These are phyloP conservation scores for Kodamaea restingae DNA, from an alignment of 805 yeast genomes.

Conservation along the genomic window DNA sequence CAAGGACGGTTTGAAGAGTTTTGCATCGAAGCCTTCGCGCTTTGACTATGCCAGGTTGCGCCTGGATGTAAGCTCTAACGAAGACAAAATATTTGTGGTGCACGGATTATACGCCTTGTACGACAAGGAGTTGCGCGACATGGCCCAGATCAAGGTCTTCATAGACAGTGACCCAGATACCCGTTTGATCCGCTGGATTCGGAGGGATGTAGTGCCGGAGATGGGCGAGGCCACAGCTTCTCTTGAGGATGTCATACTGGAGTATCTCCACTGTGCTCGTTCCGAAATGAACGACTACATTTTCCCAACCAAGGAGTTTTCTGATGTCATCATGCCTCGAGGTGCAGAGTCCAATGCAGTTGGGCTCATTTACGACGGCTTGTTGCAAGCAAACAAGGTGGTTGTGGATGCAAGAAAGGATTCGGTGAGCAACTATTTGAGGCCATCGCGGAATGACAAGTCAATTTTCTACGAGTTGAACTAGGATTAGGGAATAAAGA, in stretches of 20 bases:
- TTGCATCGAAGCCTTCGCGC: conserved; percentile 37
- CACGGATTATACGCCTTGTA: conserved; percentile 81
- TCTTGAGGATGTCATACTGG: conserved; percentile 37
- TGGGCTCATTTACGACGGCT: conserved; percentile 59
- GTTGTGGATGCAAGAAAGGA: not conserved
- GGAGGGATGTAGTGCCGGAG: conserved; percentile 32
- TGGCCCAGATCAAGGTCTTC: conserved; percentile 66
- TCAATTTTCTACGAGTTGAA: conserved; percentile 8
- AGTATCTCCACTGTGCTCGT: conserved; percentile 54
- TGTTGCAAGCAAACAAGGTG: conserved; percentile 23
- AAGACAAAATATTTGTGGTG: conserved; percentile 37
- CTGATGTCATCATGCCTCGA: conserved; percentile 71
- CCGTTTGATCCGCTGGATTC: conserved; percentile 75
- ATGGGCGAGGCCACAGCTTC: conserved; percentile 8
- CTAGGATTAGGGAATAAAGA: not conserved
- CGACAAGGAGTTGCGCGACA: conserved; percentile 49
- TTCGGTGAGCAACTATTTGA: conserved; percentile 6
- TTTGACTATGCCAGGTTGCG: conserved; percentile 33
- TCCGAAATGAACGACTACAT: conserved; percentile 66
- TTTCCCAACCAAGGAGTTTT: conserved; percentile 62
- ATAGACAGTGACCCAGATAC: conserved; percentile 84
- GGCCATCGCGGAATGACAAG: conserved; percentile 7
- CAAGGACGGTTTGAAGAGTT: conserved; percentile 16
- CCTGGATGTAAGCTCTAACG: conserved; percentile 12
- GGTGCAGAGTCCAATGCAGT: conserved; percentile 63